phyloP scores from a whole-genome alignment of 352 stramenopile species.

The Globisporangium recalcitrans region DNA sequence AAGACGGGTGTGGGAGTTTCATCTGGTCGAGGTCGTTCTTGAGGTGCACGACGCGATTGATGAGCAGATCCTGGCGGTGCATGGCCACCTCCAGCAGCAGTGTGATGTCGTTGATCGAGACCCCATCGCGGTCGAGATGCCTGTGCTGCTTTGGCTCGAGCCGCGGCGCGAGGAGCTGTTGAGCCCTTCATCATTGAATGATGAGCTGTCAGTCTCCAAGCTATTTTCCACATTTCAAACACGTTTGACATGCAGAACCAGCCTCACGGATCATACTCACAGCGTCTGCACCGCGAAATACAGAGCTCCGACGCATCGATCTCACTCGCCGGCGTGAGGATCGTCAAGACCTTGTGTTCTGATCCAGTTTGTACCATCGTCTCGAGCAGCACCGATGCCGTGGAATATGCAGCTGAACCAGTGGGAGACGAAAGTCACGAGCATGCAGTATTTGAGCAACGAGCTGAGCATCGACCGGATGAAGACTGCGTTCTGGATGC shows the following conservation, averaged over 20 bases:
- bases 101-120: slow-evolving; percentile 38
- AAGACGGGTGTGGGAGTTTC: not conserved
- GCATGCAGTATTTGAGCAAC: slow-evolving; percentile 72
- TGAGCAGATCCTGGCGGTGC: slow-evolving; percentile 39
- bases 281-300: slow-evolving; percentile 33
- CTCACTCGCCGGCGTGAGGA: slow-evolving; percentile 11
- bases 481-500: slow-evolving; percentile 49
- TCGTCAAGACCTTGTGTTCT: not conserved
- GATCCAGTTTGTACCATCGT: slow-evolving; percentile 19
- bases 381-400: slow-evolving; percentile 11
- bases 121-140: slow-evolving; percentile 35
- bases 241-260: not conserved
- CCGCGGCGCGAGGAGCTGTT: slow-evolving; percentile 26
- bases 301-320: slow-evolving; percentile 27
- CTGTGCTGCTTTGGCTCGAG: slow-evolving; percentile 13
- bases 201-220: not conserved
- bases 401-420: slow-evolving; percentile 52
- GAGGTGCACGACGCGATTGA: slow-evolving; percentile 32
- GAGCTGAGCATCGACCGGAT: slow-evolving; percentile 72
- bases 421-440: slow-evolving; percentile 76
- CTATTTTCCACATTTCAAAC: not conserved
- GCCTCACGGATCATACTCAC: slow-evolving; percentile 8
- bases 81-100: slow-evolving; percentile 39
- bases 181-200: slow-evolving; percentile 29
- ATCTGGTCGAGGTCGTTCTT: slow-evolving; percentile 32